phyloP scores from a whole-genome alignment of 106 monocot species.

The Phalaenopsis aphrodite region DNA sequence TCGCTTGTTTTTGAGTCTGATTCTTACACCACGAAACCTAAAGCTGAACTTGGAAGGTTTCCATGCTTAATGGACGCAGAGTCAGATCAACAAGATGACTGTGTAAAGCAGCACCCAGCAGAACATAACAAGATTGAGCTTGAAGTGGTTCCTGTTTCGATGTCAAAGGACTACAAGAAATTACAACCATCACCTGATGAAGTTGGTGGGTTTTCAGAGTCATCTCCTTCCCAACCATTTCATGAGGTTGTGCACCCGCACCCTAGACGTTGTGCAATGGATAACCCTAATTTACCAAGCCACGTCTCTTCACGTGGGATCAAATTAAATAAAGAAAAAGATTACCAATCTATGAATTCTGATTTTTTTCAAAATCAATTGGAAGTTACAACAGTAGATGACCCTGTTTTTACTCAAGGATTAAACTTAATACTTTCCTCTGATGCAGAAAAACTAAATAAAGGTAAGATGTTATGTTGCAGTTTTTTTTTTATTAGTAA shows the following conservation, averaged over 20 bases:
- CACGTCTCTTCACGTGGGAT: not conserved
- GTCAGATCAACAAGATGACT: not conserved
- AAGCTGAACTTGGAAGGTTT: not conserved
- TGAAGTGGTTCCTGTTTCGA: slow-evolving; percentile 4
- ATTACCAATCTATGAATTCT: not conserved
- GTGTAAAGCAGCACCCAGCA: not conserved
- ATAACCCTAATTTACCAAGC: not conserved
- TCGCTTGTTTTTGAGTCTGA: not conserved
- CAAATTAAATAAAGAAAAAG: slow-evolving; percentile 5
- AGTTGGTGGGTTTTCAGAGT: not conserved
- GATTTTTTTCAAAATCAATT: slow-evolving; percentile 7
- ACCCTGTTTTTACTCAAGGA: not conserved
- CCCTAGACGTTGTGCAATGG: not conserved
- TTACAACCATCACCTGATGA: not conserved
- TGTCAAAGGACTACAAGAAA: not conserved
- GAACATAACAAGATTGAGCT: slow-evolving; percentile 11
- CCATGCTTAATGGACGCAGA: not conserved
- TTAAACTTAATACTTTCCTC: not conserved
- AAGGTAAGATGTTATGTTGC: slow-evolving; percentile 3
- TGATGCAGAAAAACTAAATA: slow-evolving; percentile 2
- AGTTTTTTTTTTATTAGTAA: not conserved
- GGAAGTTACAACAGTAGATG: not conserved
- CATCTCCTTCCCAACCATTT: not conserved
- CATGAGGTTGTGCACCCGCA: not conserved
- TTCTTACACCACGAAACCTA: not conserved